These are phyloP conservation scores for Leptosphaerulina australis DNA, from an alignment of 2,329 filamentous ascomycete species.

Conservation along the genomic window DNA sequence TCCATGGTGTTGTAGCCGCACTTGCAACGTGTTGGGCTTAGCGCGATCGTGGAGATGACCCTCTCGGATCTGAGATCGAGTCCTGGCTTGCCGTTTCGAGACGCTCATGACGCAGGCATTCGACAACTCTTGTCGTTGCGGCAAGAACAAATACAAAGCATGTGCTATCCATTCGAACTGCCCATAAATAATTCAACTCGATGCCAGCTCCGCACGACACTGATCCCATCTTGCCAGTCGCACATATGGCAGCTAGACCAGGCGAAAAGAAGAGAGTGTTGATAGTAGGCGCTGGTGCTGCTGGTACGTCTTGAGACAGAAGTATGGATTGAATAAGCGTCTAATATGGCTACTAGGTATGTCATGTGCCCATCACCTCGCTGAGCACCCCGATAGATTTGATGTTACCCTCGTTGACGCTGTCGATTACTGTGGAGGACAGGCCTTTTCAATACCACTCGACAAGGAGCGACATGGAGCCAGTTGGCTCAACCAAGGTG, in stretches of 20 bases:
- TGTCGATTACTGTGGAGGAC: conserved; percentile 64
- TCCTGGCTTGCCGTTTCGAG: conserved; percentile 32
- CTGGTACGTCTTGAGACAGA: conserved; percentile 34
- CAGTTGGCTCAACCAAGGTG: conserved; percentile 66
- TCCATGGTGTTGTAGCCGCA: conserved; percentile 5
- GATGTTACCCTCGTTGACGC: conserved; percentile 63
- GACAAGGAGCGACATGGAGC: conserved; percentile 63
- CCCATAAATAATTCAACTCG: conserved; percentile 4
- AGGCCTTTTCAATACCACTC: conserved; percentile 64
- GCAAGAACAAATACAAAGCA: conserved; percentile 14
- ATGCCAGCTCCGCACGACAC: conserved; percentile 34
- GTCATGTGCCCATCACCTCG: conserved; percentile 71
- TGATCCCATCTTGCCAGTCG: conserved; percentile 40
- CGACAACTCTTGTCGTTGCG: conserved; percentile 21
- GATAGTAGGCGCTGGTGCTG: conserved; percentile 50
- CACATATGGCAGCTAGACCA: conserved; percentile 39
- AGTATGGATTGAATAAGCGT: not conserved
- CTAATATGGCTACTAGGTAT: conserved; percentile 49
- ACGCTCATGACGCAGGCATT: conserved; percentile 42
- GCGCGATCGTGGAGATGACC: conserved; percentile 20
- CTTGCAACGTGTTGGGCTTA: conserved; percentile 10
- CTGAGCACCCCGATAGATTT: conserved; percentile 69
- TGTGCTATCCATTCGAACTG: not conserved
- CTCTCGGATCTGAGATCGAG: conserved; percentile 21
- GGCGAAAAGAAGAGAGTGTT: conserved; percentile 47